Base-by-base conservation (phyloP, 352 stramenopile species). In the Pythium volutum region DNA sequence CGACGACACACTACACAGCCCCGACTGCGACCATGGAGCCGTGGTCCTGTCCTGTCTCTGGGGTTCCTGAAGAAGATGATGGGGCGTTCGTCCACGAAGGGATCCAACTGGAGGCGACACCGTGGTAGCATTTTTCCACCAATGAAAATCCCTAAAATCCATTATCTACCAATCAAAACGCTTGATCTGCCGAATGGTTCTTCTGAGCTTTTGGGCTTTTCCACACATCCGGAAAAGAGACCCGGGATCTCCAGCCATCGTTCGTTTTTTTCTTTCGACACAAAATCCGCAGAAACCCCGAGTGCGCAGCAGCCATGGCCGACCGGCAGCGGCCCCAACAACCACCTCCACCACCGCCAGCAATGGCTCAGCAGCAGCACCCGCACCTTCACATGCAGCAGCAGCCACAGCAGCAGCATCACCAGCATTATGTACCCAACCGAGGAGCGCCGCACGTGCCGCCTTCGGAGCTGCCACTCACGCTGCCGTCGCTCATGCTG, bases 401-500 rank as follows among this genome's bases (percentile, higher is more conserved):
- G 38, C 52, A 59, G 5, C 34, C 22, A 23, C 52, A 58, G 3
- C 49, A 46, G 12, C 12, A 47, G 25, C 33, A 41, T 1, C 33
- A 36, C 15, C 25, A 29, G 9, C 46, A 48, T 9, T 33, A 57
- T 43, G n/a, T 9, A 33, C 20, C 47, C 31, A 12, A 6, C 27
- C 26, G n/a, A 48, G 16, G 50, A 59, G 27, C 26, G 16, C 36
- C 36, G 7, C n/a, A n/a, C n/a, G 14, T 20, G 36, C 36, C 36
- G 36, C 36, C 14, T 6, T 20, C 11, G 11, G 36, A 43, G 36
- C 36, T 60, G 34, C 60, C 60, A 46, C 60, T 67, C 29, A 62
- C 64, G 47, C 25, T 76, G 25, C 33, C 67, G 18, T 51, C 47
- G 25, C 57, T 79, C 39, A 47, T 64, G 41, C 41, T 66, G 25